Percentiles rank a stretch among this genome's conserved stretches.
Conservation (phyloP, 2,329 filamentous ascomycete species). For the Coniochaeta hoffmannii region DNA sequence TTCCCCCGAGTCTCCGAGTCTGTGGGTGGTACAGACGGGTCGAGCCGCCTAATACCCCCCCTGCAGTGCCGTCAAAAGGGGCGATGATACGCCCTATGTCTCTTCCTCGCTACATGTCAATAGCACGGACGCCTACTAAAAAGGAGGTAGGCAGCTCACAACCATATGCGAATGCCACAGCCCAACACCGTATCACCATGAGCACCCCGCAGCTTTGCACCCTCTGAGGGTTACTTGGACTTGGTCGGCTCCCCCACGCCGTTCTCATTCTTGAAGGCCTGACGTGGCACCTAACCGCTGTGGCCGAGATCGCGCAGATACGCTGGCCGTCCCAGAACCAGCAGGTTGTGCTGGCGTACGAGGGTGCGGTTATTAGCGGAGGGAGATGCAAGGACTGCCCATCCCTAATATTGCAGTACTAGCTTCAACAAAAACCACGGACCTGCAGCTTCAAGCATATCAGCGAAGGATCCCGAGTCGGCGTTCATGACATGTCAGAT, state of each 20-base stretch:
- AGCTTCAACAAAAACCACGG: not conserved
- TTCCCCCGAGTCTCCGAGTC: not conserved
- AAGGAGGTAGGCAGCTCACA: not conserved
- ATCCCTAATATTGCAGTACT: too few relatives aligned
- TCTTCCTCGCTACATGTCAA: not conserved
- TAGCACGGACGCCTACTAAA: not conserved
- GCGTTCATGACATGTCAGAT: not conserved
- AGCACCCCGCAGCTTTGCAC: too few relatives aligned
- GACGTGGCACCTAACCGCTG: not conserved
- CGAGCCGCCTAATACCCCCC: not conserved
- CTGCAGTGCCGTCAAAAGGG: not conserved
- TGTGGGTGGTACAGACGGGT: slow-evolving; percentile 1
- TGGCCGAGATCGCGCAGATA: not conserved
- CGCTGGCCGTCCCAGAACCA: not conserved
- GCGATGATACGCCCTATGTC: not conserved
- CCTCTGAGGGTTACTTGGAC: not conserved
- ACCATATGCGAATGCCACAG: not conserved
- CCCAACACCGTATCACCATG: too few relatives aligned
- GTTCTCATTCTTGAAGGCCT: not conserved
- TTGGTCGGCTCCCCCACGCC: not conserved
- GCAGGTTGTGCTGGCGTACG: not conserved
- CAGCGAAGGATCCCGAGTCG: not conserved
- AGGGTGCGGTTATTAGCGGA: not conserved
- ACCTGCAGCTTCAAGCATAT: not conserved
- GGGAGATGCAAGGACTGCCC: not conserved